Evolutionary conservation across 2,329 filamentous ascomycete species (phyloP), one percentile per base, ranked within the genome.

Genomic region (Sclerotinia spermophila): DNA sequence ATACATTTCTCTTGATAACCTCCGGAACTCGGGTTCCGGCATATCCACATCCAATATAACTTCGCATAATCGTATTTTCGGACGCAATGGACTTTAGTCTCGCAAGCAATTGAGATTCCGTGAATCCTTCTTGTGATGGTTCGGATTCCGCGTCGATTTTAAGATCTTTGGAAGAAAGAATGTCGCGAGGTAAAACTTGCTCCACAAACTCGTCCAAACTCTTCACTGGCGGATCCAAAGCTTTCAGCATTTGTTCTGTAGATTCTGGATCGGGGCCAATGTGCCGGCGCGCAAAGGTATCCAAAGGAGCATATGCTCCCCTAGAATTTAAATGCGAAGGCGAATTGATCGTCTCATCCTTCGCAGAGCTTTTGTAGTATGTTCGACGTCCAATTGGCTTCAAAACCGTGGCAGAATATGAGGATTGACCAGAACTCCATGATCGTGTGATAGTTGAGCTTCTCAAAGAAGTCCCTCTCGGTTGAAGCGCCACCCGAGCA

Each of bases 1-100:
- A 84, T 6, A 98, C 86, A 79, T 97, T 97, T 75, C 94, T 87
- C 84, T 96, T 93, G 80, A 98, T 97, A 71, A 97, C 94, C 70
- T 93, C 88, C 6, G 95, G 95, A 0, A 92, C 91, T 75, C 91
- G 87, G n/a, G 93, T 95, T 48, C 89, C 90, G 75, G 95, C 93
- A 84, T 97, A 98, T 71, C 95, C 95, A 71, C 87, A 89, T 6
- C 95, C 95, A 75, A 97, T 94, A 79, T 95, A 92, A 78, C 88
- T 90, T 74, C 86, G 84, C 68, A 86, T 84, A 44, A 87, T 83
- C 75, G 85, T 86, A 78, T 92, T 94, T 76, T 88, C 83, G 30
- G 73, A 75, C 2, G 87, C 85, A 75, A 89, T 87, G 56, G 82
- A 82, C 68, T 83, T 82, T 67, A 90, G 82, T 58, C 82, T 80